Evolutionary conservation across 805 yeast genomes (phyloP).

Genomic region (Wickerhamomyces alni): DNA sequence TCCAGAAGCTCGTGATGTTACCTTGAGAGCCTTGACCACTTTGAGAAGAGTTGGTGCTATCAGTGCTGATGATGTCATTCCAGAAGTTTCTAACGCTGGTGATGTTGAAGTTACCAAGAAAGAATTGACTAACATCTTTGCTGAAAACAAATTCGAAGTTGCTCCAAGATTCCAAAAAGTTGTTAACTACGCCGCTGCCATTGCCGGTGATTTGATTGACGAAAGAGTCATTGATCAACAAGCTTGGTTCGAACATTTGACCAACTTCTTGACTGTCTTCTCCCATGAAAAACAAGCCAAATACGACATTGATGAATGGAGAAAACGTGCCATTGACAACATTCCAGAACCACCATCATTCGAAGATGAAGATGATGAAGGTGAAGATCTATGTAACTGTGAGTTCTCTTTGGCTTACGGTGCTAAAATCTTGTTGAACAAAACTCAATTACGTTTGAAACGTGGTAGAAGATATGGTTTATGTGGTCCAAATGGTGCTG

Average conservation of each 20-base stretch:
- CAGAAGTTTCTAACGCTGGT: conserved; percentile 99
- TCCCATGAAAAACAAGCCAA: conserved; percentile 89
- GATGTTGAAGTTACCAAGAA: conserved; percentile 82
- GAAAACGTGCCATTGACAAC: conserved; percentile 96
- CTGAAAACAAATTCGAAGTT: conserved; percentile 52
- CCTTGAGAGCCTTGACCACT: conserved; percentile 93
- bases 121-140: conserved; percentile 70
- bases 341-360: conserved; percentile 93
- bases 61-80: conserved; percentile 81
- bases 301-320: conserved; percentile 86
- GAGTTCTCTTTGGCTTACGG: conserved; percentile 99
- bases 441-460: conserved; percentile 98
- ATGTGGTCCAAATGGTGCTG: conserved; percentile 99
- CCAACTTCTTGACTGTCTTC: conserved; percentile 95
- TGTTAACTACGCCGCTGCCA: conserved; percentile 80
- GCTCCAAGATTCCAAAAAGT: conserved; percentile 77
- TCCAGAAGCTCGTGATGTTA: conserved; percentile 99
- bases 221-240: conserved; percentile 93
- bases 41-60: conserved; percentile 98
- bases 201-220: conserved; percentile 98
- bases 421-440: conserved; percentile 99
- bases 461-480: conserved; percentile 99
- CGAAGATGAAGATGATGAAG: conserved; percentile 97
- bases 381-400: conserved; percentile 99
- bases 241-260: conserved; percentile 83